Evolutionary conservation across 2,329 filamentous ascomycete genomes (phyloP), one percentile per base, ranked within the genome.

Genomic region (Emergomyces orientalis): DNA sequence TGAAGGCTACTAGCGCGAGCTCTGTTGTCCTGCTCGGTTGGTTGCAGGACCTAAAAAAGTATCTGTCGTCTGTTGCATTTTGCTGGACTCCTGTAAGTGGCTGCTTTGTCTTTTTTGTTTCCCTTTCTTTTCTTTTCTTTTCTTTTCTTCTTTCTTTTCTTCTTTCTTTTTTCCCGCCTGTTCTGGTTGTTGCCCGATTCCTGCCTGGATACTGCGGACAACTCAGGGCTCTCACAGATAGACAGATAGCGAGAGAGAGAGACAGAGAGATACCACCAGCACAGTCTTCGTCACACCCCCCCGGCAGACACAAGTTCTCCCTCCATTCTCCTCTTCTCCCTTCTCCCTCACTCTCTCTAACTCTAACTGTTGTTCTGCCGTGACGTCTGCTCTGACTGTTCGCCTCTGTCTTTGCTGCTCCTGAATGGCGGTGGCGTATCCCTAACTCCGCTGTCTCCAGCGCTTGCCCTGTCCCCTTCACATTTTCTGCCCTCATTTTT

Each of bases 1-100:
- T 65, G 72, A 30, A 52, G 17, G 6, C 75, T 68, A 73, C 71
- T 67, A 72, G 70, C 9, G 72, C 74, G 30, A 68, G 68, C 64
- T 41, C 54, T 60, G 59, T 49, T 60, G 59, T 57, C 30, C 62
- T 58, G 39, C 64, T 56, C 59, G 60, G 60, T 32, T 60, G 17
- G 56, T 63, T 62, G 55, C 57, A 63, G 49, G 25, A 25, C 41
- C 45, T 64, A 51, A 39, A 30, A 32, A 25, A 32, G 47, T 58
- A 7, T 14, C 45, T 51, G 51, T 47, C 30, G 41, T 47, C 56
- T 57, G 43, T 37, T 32, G 27, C 22, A 32, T 32, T 27, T 37
- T 14, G 41, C 41, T n/a, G 17, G 7, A n/a, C 45, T 30, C 17
- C 64, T 63, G 65, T 65, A 63, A 65, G 65, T 66, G 65, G 61